phyloP scores from a whole-genome alignment of 352 stramenopile genomes.

The Pythium pyrilobum region DNA sequence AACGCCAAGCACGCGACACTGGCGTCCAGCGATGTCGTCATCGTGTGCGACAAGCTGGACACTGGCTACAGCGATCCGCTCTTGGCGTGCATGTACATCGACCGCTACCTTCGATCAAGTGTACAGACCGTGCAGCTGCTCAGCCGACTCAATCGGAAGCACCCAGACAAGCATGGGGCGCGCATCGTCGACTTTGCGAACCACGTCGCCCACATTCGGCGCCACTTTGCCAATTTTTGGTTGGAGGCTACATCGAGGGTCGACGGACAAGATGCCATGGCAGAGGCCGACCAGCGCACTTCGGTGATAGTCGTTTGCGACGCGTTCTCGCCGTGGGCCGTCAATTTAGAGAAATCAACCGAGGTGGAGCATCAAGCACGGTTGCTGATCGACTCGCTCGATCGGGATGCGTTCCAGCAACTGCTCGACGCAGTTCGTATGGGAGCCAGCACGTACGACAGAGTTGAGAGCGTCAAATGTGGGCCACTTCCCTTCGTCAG shows the following conservation, averaged over 20 bases:
- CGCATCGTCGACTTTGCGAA: conserved; percentile 72
- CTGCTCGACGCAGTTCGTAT: conserved; percentile 3
- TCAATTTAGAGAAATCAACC: not conserved
- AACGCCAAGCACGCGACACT: conserved; percentile 49
- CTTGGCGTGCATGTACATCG: conserved; percentile 79
- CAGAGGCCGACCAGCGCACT: conserved; percentile 6
- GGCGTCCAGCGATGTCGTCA: conserved; percentile 59
- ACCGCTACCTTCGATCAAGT: conserved; percentile 60
- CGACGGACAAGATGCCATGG: not conserved
- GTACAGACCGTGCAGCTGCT: conserved; percentile 74
- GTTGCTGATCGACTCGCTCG: not conserved
- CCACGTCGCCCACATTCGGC: conserved; percentile 59
- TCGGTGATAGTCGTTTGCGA: not conserved
- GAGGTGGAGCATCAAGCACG: not conserved
- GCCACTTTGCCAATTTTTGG: conserved; percentile 26
- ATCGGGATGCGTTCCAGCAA: conserved; percentile 20
- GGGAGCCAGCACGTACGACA: not conserved
- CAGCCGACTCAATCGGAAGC: conserved; percentile 72
- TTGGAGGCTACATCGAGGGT: not conserved
- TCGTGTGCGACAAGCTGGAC: conserved; percentile 85
- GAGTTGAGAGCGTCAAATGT: not conserved
- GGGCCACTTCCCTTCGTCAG: too few relatives aligned
- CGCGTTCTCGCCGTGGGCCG: not conserved
- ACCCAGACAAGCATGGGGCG: conserved; percentile 44
- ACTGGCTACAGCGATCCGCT: conserved; percentile 80